Conservation (phyloP, 2,329 filamentous ascomycete genomes). For the Dactylellina haptotyla region DNA sequence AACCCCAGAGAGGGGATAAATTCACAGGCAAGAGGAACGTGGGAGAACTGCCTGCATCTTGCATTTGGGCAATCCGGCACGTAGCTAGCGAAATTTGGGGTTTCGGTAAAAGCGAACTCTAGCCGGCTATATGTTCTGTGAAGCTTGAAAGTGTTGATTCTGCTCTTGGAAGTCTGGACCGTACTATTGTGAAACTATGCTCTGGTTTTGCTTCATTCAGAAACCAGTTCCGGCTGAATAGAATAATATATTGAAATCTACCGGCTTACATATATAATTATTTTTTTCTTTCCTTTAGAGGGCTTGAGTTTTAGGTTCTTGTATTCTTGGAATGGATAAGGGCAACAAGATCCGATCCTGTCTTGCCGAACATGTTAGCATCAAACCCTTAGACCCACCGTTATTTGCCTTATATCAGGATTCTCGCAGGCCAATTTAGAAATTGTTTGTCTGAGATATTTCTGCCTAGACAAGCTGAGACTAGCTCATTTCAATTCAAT, state of each 20-base stretch:
- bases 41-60: conserved; percentile 45
- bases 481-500: not conserved
- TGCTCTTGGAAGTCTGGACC: not conserved
- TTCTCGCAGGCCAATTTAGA: not conserved
- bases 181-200: not conserved
- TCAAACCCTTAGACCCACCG: not conserved
- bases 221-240: conserved; percentile 37
- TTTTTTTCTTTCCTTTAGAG: too few species aligned
- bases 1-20: conserved; percentile 35
- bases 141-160: too few species aligned
- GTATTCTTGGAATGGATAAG: conserved; percentile 32
- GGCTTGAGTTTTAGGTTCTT: conserved; percentile 36
- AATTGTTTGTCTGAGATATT: not conserved
- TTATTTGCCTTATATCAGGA: conserved; percentile 30
- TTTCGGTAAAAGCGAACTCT: conserved; percentile 42
- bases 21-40: conserved; percentile 39
- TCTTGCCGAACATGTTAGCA: conserved; percentile 28
- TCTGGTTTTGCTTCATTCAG: not conserved
- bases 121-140: conserved; percentile 15
- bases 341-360: conserved; percentile 42
- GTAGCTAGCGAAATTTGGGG: conserved; percentile 29
- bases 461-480: conserved; percentile 18
- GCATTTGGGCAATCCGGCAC: conserved; percentile 43
- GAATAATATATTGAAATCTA: conserved; percentile 30
- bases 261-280: too few species aligned